Base-by-base conservation (phyloP, 345 rosid genomes). In the Citrus medica region DNA sequence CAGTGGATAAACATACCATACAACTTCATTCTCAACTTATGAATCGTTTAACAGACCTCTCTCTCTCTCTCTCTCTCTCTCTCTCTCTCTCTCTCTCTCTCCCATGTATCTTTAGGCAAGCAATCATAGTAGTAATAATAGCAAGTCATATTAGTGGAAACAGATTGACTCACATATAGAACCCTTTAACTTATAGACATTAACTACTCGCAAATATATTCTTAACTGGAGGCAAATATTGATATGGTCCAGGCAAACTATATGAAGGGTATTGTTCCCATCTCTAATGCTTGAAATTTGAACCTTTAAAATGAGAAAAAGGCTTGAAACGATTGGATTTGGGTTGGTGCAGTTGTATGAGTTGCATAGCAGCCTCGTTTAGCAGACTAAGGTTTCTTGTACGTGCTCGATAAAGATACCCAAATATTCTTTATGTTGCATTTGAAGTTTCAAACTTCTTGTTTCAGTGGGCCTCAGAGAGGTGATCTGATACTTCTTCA, bases 271-370 rank as follows among this genome's bases (percentile, higher is more conserved):
- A 27, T 32, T 56, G 22, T 30, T 69, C 74, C 51, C 62, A 63
- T 67, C 72, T 24, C 22, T 38, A 46, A 37, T 66, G 73, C 61
- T 77, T 78, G 38, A 60, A n/a, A 38, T 82, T 67, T 71, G 37
- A 73, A 38, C 56, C 55, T 42, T 51, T 48, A 60, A 72, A 65
- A 25, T 53, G 62, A 46, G 58, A 66, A 66, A 66, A 42, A 37
- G 5, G 19, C 64, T 24, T 24, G 48, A 75, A 59, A 28, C 48
- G 48, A 53, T 56, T 19, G 55, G 64, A 42, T 58, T 2, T 76
- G 62, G 66, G 74, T 66, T 58, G 66, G 67, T 32, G 21, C 46
- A 16, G 61, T 76, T 77, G 48, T 55, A 67, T 7, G 22, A 24
- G 59, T 66, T 9, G 12, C 37, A 1, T 28, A 69, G 71, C 78